phyloP scores from a whole-genome alignment of 2,329 filamentous ascomycete genomes.

The Alternaria consortialis region DNA sequence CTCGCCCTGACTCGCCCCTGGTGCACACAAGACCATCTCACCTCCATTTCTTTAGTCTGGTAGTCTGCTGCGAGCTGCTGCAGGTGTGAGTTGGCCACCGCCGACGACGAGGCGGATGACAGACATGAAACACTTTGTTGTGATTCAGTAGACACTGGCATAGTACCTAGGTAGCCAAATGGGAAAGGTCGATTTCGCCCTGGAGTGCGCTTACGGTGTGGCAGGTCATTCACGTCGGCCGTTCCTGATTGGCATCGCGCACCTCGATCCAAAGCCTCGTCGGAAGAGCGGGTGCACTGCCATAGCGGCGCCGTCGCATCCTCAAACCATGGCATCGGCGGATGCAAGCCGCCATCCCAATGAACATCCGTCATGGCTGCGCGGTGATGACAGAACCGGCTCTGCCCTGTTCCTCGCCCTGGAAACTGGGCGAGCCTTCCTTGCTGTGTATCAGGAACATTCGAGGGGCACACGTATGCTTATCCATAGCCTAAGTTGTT shows the following conservation, averaged over 20 bases:
- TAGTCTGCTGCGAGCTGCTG: conserved; percentile 34
- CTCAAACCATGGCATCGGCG: conserved; percentile 39
- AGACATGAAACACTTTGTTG: conserved; percentile 25
- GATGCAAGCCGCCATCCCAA: conserved; percentile 33
- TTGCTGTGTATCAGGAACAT: conserved; percentile 24
- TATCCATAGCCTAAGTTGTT: neutral
- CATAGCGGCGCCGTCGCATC: conserved; percentile 42
- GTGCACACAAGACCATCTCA: conserved; percentile 38
- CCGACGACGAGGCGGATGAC: conserved; percentile 20
- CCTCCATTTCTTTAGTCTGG: conserved; percentile 37
- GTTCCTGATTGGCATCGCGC: conserved; percentile 42
- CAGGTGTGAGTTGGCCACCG: conserved; percentile 43
- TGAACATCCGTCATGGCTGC: conserved; percentile 43
- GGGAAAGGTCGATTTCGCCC: conserved; percentile 18
- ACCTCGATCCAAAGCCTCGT: conserved; percentile 29
- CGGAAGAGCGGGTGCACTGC: conserved; percentile 47
- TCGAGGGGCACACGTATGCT: conserved; percentile 8
- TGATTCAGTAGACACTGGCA: conserved; percentile 25
- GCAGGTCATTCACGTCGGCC: conserved; percentile 26
- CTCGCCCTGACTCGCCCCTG: conserved; percentile 46
- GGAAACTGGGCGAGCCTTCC: conserved; percentile 23
- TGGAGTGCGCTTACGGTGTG: conserved; percentile 29
- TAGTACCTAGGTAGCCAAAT: conserved; percentile 15
- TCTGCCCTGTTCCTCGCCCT: conserved; percentile 27
- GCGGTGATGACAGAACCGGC: conserved; percentile 31